These are phyloP conservation scores for Pleurotus sapidus DNA, from an alignment of 768 basidiomycete genomes.

Conservation along the genomic window DNA sequence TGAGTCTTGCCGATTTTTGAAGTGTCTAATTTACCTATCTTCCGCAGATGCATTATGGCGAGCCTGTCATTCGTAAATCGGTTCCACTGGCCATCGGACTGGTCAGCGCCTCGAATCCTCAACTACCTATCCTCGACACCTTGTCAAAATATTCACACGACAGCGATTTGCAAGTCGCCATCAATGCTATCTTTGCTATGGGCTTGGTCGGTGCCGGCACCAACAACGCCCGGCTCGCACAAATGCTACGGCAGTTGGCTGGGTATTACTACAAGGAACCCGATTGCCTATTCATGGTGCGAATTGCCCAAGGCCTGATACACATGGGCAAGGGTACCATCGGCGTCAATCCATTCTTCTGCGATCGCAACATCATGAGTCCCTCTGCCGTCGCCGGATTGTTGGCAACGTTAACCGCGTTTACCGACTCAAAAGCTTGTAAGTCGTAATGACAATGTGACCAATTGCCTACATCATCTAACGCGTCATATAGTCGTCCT, in stretches of 20 bases:
- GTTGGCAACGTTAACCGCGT: conserved; percentile 83
- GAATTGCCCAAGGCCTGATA: conserved; percentile 94
- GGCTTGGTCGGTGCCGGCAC: conserved; percentile 96
- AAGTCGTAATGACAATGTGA: conserved; percentile 31
- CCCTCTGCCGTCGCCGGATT: conserved; percentile 87
- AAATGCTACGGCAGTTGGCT: conserved; percentile 95
- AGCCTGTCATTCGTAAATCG: conserved; percentile 86
- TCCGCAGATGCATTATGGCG: conserved; percentile 96
- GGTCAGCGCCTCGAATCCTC: conserved; percentile 93
- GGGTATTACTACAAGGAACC: conserved; percentile 99
- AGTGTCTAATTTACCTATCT: neutral
- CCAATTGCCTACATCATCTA: neutral
- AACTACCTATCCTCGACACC: conserved; percentile 91
- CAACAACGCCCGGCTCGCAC: conserved; percentile 96
- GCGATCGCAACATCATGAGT: conserved; percentile 87
- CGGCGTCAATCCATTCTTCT: conserved; percentile 95
- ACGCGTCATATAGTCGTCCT: conserved; percentile 69
- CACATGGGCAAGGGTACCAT: conserved; percentile 99
- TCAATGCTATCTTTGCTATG: conserved; percentile 98
- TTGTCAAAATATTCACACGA: conserved; percentile 99
- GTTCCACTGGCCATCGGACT: conserved; percentile 95
- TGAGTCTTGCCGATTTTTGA: conserved; percentile 31
- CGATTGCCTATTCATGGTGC: conserved; percentile 94
- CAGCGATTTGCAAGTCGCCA: conserved; percentile 93
- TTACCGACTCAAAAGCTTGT: conserved; percentile 94